These are phyloP conservation scores for Neurospora terricola DNA, from an alignment of 495 filamentous ascomycete genomes.

Conservation along the genomic window DNA sequence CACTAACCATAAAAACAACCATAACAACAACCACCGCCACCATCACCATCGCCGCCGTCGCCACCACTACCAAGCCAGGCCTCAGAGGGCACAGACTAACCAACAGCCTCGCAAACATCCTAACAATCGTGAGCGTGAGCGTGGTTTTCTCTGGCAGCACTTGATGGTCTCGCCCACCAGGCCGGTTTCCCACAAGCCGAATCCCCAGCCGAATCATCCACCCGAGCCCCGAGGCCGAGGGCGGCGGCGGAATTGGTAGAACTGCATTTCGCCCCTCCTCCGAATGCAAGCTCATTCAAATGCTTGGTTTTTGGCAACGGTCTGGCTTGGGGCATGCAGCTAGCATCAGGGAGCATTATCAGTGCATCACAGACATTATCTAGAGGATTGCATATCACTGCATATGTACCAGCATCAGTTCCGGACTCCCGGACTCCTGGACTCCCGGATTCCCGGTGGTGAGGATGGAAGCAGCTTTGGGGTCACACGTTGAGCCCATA, in stretches of 20 bases:
- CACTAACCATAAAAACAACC: too few species aligned
- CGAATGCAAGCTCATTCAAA: not conserved
- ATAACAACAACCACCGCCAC: not conserved
- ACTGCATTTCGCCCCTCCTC: not conserved
- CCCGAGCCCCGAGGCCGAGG: not conserved
- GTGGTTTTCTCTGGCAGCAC: not conserved
- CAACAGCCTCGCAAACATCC: not conserved
- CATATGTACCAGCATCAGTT: too few species aligned
- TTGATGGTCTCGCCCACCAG: not conserved
- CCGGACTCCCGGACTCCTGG: too few species aligned
- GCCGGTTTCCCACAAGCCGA: not conserved
- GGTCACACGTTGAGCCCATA: too few species aligned
- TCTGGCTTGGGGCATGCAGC: too few species aligned
- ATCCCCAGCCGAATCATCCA: not conserved
- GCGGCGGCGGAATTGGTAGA: not conserved
- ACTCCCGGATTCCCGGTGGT: too few species aligned
- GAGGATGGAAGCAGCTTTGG: too few species aligned
- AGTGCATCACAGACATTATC: too few species aligned
- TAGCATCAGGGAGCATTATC: too few species aligned
- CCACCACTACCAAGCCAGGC: not conserved
- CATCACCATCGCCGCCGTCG: too few species aligned
- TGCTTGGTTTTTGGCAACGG: too few species aligned
- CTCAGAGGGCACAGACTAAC: not conserved
- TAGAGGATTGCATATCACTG: too few species aligned
- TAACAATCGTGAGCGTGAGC: not conserved